phyloP scores from a whole-genome alignment of 1,284 basidiomycete genomes.

The Paramarasmius palmivorus region DNA sequence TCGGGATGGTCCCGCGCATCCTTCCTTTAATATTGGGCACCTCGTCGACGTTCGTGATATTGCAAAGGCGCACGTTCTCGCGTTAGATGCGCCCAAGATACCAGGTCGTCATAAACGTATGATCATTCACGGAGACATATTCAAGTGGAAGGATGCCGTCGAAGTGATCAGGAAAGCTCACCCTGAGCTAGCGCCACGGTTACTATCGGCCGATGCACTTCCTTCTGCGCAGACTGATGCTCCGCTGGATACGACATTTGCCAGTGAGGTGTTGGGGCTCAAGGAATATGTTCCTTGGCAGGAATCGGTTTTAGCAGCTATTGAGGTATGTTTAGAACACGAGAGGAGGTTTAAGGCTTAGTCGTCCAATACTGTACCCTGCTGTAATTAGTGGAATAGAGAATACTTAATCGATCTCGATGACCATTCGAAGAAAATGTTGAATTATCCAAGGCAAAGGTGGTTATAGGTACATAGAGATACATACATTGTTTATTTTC shows the following conservation, averaged over 20 bases:
- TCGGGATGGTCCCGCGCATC: neutral
- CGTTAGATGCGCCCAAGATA: neutral
- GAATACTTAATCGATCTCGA: no score
- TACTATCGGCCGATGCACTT: conserved; percentile 1
- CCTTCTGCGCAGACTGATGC: conserved; percentile 6
- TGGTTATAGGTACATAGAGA: no score
- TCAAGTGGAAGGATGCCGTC: conserved; percentile 1
- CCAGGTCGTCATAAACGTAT: conserved; percentile 6
- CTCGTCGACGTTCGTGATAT: conserved; percentile 5
- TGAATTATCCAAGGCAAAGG: no score
- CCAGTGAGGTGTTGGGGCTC: conserved; percentile 11
- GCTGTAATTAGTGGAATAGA: no score
- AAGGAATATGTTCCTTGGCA: conserved; percentile 7
- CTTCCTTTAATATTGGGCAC: neutral
- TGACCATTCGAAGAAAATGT: no score
- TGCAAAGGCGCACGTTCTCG: conserved; percentile 1
- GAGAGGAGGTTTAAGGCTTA: no score
- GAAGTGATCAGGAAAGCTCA: neutral
- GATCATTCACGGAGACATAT: conserved; percentile 2
- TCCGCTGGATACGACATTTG: conserved; percentile 5
- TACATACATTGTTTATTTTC: no score
- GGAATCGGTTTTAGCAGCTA: conserved; percentile 5
- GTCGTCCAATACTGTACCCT: neutral
- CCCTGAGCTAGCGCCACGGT: conserved; percentile 5
- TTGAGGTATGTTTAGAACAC: neutral